These are phyloP conservation scores for Thalassiosira pacifica DNA, from an alignment of 352 stramenopile genomes.

Conservation along the genomic window DNA sequence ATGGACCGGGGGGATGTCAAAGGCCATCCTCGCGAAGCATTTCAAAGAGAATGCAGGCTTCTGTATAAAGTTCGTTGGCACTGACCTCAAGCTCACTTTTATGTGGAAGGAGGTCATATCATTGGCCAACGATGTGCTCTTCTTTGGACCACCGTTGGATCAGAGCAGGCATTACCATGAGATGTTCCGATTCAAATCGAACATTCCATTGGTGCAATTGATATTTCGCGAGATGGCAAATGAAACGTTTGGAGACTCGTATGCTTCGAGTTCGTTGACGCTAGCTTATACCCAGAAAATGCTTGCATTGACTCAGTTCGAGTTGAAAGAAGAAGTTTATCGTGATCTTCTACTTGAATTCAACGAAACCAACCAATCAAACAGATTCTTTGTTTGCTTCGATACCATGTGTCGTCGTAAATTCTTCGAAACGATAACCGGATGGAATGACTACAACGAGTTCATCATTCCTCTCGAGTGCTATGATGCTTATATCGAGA, in stretches of 20 bases:
- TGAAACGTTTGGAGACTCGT: neutral
- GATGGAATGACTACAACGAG: neutral
- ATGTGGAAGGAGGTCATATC: conserved; percentile 1
- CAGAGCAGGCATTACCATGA: neutral
- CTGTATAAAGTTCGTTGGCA: neutral
- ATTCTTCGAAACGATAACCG: neutral
- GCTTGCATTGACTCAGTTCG: neutral
- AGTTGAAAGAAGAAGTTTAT: too few relatives aligned
- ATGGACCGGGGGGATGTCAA: neutral
- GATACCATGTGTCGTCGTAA: neutral
- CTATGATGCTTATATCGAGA: neutral
- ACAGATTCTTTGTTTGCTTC: neutral
- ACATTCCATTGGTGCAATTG: neutral
- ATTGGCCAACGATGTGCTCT: neutral
- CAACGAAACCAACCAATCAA: neutral
- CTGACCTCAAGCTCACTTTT: neutral
- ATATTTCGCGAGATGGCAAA: neutral
- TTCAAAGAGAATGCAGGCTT: neutral
- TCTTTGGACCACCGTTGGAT: conserved; percentile 11
- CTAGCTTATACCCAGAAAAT: neutral
- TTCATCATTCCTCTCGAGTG: neutral
- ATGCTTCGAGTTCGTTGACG: neutral
- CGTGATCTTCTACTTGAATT: neutral
- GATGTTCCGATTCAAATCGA: neutral
- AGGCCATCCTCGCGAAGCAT: neutral